These are phyloP conservation scores for Bothriochloa decipiens DNA, from an alignment of 176 grass and related monocot genomes.

Conservation along the genomic window DNA sequence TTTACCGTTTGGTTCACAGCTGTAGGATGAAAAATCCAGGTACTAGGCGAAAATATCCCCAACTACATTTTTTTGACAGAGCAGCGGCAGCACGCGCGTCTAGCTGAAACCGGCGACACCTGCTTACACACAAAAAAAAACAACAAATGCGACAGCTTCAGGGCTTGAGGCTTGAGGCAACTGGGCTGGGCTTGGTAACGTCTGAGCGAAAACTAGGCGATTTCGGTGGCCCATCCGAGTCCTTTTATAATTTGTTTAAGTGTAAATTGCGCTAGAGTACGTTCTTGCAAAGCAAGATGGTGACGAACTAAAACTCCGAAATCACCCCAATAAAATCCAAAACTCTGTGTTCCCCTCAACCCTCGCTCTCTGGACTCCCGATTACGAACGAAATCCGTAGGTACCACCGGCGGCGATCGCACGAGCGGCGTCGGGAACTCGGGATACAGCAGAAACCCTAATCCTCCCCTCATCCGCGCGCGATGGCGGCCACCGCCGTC, in stretches of 20 bases:
- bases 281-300: slow-evolving; percentile 7
- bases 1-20: too few species aligned
- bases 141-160: too few species aligned
- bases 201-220: neutral
- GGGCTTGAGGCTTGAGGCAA: neutral
- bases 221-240: neutral
- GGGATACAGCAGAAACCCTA: neutral
- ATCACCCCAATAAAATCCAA: too few species aligned
- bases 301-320: neutral
- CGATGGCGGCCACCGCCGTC: slow-evolving; percentile 55
- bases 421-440: neutral
- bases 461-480: neutral
- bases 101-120: too few species aligned
- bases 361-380: neutral
- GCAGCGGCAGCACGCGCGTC: too few species aligned
- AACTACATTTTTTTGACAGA: neutral
- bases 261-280: neutral
- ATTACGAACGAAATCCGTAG: neutral
- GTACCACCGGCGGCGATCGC: neutral
- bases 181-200: neutral
- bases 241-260: too few species aligned
- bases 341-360: neutral
- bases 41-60: too few species aligned
- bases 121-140: too few species aligned
- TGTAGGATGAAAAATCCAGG: too few species aligned